Base-by-base conservation (phyloP, 139 green algal species). In the Nannochloris sp. region DNA sequence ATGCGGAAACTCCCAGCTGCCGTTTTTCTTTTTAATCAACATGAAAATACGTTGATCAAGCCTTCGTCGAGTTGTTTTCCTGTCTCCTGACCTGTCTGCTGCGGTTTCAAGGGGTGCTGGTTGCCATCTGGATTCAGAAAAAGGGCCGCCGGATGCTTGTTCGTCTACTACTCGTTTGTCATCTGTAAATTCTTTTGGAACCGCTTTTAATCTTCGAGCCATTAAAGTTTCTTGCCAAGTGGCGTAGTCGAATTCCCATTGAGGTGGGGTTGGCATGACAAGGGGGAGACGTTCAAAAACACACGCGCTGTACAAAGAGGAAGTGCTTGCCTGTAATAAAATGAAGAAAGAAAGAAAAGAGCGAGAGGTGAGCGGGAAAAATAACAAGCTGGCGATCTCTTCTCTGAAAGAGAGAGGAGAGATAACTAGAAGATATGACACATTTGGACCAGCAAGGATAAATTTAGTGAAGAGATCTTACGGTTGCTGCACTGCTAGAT, bases 11-110 rank as follows among this genome's bases (percentile, higher is more conserved):
- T 19, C 29, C 45, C 33, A 61, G 15, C 33, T 13, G 7, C 42
- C 61, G 51, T 9, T 46, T 30, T 70, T 68, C 13, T 73, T 24
- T 31, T 70, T 65, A 36, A 81, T 51, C 4, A 81, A 54, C 44
- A 82, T 53, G 60, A 82, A 82, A 3, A 82, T 34, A 12, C 72
- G 61, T 60, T 78, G 73, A 60, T 82, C 75, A 30, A 82, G 61
- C 54, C 67, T 39, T 32, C 75, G 67, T 36, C 39, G 37, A 15
- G 76, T 36, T 4, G 66, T 74, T 27, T 54, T 36, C 25, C 37
- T 46, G 46, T 82, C 73, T 2, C 51, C 64, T 19, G 36, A 23
- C 3, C 15, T 12, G 34, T 82, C 75, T 27, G 75, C 75, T 27
- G 51, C 46, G 13, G 72, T 78, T 27, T 64, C 46, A 2, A 53